Base-by-base conservation (phyloP, 805 yeast genomes). In the Metschnikowia baotianmanensis region DNA sequence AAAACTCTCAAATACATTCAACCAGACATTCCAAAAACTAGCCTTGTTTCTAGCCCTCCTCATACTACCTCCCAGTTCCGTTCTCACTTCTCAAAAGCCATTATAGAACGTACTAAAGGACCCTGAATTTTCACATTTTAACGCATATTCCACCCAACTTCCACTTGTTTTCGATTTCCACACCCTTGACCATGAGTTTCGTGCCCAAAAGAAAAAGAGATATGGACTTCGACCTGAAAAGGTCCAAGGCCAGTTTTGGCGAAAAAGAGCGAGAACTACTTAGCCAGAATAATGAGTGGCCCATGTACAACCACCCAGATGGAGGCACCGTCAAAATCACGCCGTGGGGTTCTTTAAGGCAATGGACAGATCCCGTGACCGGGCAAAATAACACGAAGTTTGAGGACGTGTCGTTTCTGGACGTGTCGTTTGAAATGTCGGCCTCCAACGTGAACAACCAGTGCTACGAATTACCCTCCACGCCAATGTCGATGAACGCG, bases 241-340 rank as follows among this genome's bases (percentile, higher is more conserved):
- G 51, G 40, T 40, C 50, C 34, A 51, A 52, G 42, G 53, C 49
- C 30, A 37, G 43, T 16, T 38, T 55, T 6, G 51, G 52, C 16
- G 53, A 49, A 12, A 46, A 43, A 35, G 55, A 52, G 30, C 45
- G 49, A 13, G 49, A 43, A 35, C 39, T 48, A 33, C 30, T 45
- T 12, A 31, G 42, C 19, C 51, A 39, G 35, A 31, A 43, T 13
- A 61, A 66, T 28, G 80, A 77, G 41, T 77, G 77, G 71, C 80
- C 84, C 11, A 64, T 71, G 42, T 78, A 74, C 48, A 67, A 68
- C 38, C 83, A 78, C 47, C 84, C 84, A 2, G 78, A 78, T 10
- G 84, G 84, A 8, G 84, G 84, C 0, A 67, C 66, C 22, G 74
- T 78, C 34, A 80, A 78, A 55, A 74, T 78, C 42, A 78, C 83